Percentiles rank a stretch among this genome's conserved stretches.
These are phyloP conservation scores for Nidularia pulvinata DNA, from an alignment of 768 basidiomycete genomes.

Conservation along the genomic window DNA sequence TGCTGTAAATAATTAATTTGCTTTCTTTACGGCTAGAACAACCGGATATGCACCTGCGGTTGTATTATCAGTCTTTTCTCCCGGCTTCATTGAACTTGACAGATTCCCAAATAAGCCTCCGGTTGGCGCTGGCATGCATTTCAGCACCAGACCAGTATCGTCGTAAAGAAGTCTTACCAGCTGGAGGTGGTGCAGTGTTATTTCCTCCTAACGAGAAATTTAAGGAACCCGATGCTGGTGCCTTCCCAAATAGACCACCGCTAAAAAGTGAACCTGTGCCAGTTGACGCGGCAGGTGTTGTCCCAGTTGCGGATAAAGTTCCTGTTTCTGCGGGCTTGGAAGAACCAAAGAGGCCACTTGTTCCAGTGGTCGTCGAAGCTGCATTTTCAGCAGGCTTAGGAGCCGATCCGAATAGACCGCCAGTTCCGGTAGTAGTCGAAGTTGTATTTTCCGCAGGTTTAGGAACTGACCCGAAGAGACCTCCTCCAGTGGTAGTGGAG, in stretches of 20 bases:
- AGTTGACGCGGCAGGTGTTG: slow-evolving; percentile 4
- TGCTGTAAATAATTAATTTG: too few relatives aligned
- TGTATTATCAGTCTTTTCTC: slow-evolving; percentile 41
- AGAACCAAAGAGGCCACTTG: too few relatives aligned
- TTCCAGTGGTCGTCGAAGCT: too few relatives aligned
- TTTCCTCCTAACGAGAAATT: slow-evolving; percentile 11
- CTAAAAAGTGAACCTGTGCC: slow-evolving; percentile 11
- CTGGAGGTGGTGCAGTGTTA: slow-evolving; percentile 8
- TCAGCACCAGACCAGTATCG: not conserved
- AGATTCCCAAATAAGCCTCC: slow-evolving; percentile 18
- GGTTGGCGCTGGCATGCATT: not conserved
- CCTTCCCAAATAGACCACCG: slow-evolving; percentile 18
- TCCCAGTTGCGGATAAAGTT: slow-evolving; percentile 2
- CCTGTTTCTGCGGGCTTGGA: slow-evolving; percentile 2
- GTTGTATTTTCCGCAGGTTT: not conserved
- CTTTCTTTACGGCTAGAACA: too few relatives aligned
- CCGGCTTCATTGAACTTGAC: slow-evolving; percentile 38
- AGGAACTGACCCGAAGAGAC: too few relatives aligned
- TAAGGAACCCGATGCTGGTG: slow-evolving; percentile 24
- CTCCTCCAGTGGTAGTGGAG: too few relatives aligned
- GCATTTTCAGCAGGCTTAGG: slow-evolving; percentile 14
- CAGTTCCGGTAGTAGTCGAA: slow-evolving; percentile 11
- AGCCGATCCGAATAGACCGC: slow-evolving; percentile 18
- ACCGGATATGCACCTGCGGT: too few relatives aligned
- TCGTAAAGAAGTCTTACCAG: slow-evolving; percentile 19